These are phyloP conservation scores for Aspergillus ellipticus DNA, from an alignment of 495 filamentous ascomycete genomes.

Conservation along the genomic window DNA sequence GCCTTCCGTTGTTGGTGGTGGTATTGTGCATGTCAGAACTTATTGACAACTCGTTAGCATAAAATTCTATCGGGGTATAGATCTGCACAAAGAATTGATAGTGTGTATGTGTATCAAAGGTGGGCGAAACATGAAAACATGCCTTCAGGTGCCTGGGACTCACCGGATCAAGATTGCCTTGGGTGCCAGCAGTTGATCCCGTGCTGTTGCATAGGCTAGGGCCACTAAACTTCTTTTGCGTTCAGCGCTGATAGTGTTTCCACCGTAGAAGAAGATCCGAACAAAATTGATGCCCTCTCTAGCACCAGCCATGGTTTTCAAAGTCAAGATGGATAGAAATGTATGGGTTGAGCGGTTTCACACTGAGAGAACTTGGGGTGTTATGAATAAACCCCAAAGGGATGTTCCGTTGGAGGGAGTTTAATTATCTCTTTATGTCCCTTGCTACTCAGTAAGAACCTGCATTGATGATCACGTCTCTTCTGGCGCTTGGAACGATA, in stretches of 20 bases:
- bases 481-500: no score
- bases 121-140: background rate
- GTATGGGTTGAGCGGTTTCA: no score
- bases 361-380: no score
- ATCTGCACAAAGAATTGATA: background rate
- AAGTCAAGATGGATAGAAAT: no score
- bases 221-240: background rate
- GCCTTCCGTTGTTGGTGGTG: background rate
- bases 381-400: no score
- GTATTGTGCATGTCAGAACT: conserved; percentile 6
- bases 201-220: conserved; percentile 3
- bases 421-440: no score
- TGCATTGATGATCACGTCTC: no score
- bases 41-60: background rate
- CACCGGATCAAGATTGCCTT: conserved; percentile 2
- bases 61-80: background rate
- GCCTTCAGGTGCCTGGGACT: background rate
- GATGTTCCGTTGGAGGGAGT: no score
- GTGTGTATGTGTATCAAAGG: background rate
- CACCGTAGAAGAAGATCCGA: conserved; percentile 3
- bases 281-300: conserved; percentile 2
- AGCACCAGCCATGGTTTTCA: no score
- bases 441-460: no score
- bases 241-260: background rate
- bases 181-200: background rate